Conservation (phyloP, 306 rosid species). For the Glycine soja region DNA sequence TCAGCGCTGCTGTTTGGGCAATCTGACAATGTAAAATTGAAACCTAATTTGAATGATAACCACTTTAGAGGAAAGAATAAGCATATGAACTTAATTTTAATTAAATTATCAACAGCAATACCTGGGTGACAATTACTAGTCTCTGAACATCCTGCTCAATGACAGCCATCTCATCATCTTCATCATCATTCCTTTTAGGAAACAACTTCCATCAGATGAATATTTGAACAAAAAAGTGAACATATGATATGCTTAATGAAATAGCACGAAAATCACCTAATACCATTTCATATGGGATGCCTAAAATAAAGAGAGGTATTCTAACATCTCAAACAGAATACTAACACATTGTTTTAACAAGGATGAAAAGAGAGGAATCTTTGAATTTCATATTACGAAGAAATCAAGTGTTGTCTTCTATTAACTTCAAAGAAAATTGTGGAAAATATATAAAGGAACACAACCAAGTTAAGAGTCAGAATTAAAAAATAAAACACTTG, state of each 20-base stretch:
- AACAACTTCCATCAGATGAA: slow-evolving; percentile 47
- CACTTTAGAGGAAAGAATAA: slow-evolving; percentile 8
- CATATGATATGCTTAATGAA: slow-evolving; percentile 17
- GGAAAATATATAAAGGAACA: not conserved
- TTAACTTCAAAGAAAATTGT: not conserved
- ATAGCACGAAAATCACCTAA: slow-evolving; percentile 23
- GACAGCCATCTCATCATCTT: slow-evolving; percentile 79
- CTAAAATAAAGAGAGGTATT: not conserved
- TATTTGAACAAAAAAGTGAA: slow-evolving; percentile 15
- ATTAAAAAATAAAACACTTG: slow-evolving; percentile 6
- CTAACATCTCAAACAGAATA: slow-evolving; percentile 23
- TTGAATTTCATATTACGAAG: not conserved
- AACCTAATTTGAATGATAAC: slow-evolving; percentile 13
- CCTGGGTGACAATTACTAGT: slow-evolving; percentile 97
- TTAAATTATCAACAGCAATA: slow-evolving; percentile 46
- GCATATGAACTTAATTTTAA: not conserved
- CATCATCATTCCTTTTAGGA: slow-evolving; percentile 74
- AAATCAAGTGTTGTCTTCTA: not conserved
- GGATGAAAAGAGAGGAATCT: not conserved
- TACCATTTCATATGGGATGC: slow-evolving; percentile 3
- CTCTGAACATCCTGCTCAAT: slow-evolving; percentile 88
- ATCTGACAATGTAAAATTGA: not conserved
- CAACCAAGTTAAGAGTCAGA: not conserved
- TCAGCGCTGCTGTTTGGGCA: not conserved
- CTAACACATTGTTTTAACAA: no score